phyloP scores from a whole-genome alignment of 495 filamentous ascomycete species.

The Peziza echinospora region DNA sequence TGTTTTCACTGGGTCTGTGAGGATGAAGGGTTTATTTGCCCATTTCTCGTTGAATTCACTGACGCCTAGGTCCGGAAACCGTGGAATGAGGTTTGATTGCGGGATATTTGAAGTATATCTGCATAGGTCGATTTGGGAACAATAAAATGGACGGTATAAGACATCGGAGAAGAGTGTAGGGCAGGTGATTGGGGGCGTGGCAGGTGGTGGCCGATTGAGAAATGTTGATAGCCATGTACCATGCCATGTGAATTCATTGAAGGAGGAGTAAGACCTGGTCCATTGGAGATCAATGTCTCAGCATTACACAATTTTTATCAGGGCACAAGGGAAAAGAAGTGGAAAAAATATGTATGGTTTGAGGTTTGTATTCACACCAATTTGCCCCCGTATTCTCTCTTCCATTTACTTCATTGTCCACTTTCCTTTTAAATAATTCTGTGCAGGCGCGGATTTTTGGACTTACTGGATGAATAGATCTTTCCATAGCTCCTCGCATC shows the following conservation, averaged over 20 bases:
- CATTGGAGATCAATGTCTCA: too few relatives aligned
- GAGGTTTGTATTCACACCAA: not conserved
- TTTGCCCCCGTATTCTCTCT: not conserved
- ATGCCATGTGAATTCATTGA: constrained; percentile 40
- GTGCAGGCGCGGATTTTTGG: too few relatives aligned
- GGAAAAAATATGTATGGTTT: too few relatives aligned
- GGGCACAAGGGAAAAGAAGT: too few relatives aligned
- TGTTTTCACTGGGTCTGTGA: constrained; percentile 58
- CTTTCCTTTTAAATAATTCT: too few relatives aligned
- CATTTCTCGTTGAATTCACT: constrained; percentile 55
- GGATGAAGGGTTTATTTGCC: constrained; percentile 68
- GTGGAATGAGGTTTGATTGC: constrained; percentile 43
- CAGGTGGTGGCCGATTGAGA: constrained; percentile 35
- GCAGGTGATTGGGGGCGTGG: constrained; percentile 36
- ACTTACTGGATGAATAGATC: constrained; percentile 66
- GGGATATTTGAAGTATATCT: constrained; percentile 55
- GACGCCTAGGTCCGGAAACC: constrained; percentile 42
- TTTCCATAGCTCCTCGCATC: constrained; percentile 83
- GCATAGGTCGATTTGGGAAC: constrained; percentile 47
- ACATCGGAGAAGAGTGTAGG: constrained; percentile 73
- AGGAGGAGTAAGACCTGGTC: not conserved
- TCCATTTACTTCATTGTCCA: not conserved
- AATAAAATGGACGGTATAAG: constrained; percentile 78
- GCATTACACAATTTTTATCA: too few relatives aligned
- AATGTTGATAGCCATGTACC: constrained; percentile 75